Base-by-base conservation (phyloP, 345 rosid species). In the Hypericum androsaemum region DNA sequence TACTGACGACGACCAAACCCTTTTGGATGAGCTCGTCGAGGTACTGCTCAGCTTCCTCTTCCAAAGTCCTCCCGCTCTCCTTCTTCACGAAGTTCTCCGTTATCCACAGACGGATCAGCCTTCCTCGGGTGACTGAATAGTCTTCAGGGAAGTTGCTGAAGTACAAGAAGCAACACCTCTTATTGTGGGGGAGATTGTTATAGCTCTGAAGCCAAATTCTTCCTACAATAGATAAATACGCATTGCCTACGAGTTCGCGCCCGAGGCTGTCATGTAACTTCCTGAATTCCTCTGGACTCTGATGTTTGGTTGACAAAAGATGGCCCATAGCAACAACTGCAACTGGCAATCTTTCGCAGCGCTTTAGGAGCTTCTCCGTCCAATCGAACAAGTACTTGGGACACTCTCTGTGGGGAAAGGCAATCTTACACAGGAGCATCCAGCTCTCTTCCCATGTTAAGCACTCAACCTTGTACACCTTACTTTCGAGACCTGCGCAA, bases 101-200 rank as follows among this genome's bases (percentile, higher is more conserved):
- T 22, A 22, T 22, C 32, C 32, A 22, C 32, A 22, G 4, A 22
- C 32, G 32, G 32, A 22, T 22, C 32, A 69, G 39, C 40, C 47
- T 51, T 16, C 10, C 46, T 10, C 35, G 0, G 4, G 12, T 15
- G 43, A 70, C 12, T 2, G 32, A 3, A 32, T 39, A 32, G 54
- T 53, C 51, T 35, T 69, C 69, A 0, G 63, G 74, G 41, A 69
- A 64, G 28, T 54, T 36, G 7, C 73, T 12, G 2, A 69, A 53
- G 57, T 47, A 61, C 41, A 56, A 37, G 61, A 56, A 56, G 28
- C 71, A 61, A 7, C 36, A 47, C 42, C 43, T 61, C 41, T 43
- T 61, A 40, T 67, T 3, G 6, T 15, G 12, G 17, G 41, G 43
- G 7, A 61, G 66, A 45, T 61, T 54, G 11, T 39, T 13, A 62